Evolutionary conservation across 1,284 basidiomycete genomes (phyloP).

Genomic region (Sanghuangporus weigelae): DNA sequence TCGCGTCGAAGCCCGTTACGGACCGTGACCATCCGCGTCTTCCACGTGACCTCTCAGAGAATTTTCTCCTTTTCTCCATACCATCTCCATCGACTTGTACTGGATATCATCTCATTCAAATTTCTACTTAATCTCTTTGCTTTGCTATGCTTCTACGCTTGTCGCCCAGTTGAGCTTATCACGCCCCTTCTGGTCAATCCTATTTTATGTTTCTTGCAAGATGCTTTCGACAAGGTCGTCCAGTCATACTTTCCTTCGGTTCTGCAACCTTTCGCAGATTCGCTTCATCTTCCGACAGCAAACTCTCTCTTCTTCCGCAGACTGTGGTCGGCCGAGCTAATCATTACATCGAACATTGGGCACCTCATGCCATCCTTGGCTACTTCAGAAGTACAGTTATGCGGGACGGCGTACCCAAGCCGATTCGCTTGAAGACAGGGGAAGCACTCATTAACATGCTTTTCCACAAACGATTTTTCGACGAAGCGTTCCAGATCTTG

Average conservation of each 20-base stretch:
- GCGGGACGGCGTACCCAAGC: not conserved
- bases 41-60: not conserved
- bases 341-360: not conserved
- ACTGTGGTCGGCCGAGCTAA: not conserved
- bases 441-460: conserved; percentile 8
- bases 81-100: no score
- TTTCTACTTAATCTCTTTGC: not conserved
- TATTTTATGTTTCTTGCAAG: not conserved
- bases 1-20: not conserved
- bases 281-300: not conserved
- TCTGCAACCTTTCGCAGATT: not conserved
- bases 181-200: not conserved
- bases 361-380: not conserved
- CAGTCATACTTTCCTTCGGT: not conserved
- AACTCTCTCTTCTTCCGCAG: not conserved
- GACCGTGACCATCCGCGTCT: not conserved
- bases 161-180: not conserved
- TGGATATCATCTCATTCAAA: no score
- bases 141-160: not conserved
- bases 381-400: conserved; percentile 3
- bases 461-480: conserved; percentile 1
- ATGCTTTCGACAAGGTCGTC: not conserved
- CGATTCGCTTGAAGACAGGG: not conserved
- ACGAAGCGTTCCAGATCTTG: conserved; percentile 3
- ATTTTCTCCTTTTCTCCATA: not conserved